phyloP scores from a whole-genome alignment of 257 asterid species.

The Nicotiana otophora region DNA sequence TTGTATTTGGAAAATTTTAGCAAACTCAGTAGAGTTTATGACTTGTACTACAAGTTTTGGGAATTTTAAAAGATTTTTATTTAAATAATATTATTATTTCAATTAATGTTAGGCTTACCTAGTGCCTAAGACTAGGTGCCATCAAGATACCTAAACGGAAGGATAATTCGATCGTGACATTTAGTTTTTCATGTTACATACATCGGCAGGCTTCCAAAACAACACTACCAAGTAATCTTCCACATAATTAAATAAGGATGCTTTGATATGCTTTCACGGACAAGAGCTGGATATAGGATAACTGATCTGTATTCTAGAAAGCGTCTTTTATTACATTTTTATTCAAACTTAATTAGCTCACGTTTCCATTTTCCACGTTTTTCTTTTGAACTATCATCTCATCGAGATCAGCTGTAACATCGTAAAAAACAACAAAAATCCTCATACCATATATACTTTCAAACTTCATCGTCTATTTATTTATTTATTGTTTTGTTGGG shows the following conservation, averaged over 20 bases:
- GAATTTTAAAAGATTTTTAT: too few relatives aligned
- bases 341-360: background rate
- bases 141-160: too few relatives aligned
- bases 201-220: background rate
- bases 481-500: background rate
- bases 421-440: background rate
- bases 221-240: background rate
- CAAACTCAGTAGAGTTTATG: too few relatives aligned
- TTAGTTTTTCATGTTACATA: background rate
- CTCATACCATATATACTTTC: background rate
- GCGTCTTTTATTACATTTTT: background rate
- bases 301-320: background rate
- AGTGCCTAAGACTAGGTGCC: too few relatives aligned
- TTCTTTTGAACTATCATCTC: background rate
- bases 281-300: background rate
- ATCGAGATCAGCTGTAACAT: background rate
- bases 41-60: too few relatives aligned
- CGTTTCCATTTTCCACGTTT: background rate
- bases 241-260: background rate
- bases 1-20: too few relatives aligned
- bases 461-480: background rate
- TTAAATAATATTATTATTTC: too few relatives aligned
- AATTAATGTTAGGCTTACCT: too few relatives aligned
- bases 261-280: background rate
- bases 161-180: too few relatives aligned